Conservation (phyloP, 225 moss, liverwort and hornwort species). For the Pseudisothecium myosuroides region DNA sequence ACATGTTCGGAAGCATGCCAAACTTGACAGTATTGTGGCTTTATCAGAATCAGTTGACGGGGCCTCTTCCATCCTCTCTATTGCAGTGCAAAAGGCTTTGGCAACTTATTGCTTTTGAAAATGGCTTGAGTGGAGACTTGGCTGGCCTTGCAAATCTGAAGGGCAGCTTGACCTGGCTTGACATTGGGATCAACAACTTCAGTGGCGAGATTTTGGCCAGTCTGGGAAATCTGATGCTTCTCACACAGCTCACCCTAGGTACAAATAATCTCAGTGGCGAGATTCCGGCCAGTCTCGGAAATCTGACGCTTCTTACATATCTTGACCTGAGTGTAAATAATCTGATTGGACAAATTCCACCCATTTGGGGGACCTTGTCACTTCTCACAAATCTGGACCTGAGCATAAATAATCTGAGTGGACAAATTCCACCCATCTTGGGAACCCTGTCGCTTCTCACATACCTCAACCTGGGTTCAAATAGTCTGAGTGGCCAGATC, state of each 20-base stretch:
- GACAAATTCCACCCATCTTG: fast-evolving
- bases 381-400: fast-evolving
- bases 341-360: not conserved
- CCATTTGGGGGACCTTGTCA: fast-evolving
- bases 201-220: not conserved
- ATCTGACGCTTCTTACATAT: fast-evolving
- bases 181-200: not conserved
- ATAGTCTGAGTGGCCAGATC: not conserved
- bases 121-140: not conserved
- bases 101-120: fast-evolving
- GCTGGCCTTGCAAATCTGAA: not conserved
- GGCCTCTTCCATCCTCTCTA: not conserved
- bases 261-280: not conserved
- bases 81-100: not conserved
- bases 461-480: fast-evolving
- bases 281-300: not conserved
- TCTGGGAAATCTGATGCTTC: not conserved
- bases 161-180: not conserved
- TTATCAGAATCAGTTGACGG: not conserved
- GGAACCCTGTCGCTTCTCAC: not conserved
- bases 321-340: fast-evolving
- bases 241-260: fast-evolving
- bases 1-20: not conserved
- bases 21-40: not conserved
- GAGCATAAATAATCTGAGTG: not conserved